phyloP scores from a whole-genome alignment of 1,139 yeast genomes.

The Candida glucosophila region DNA sequence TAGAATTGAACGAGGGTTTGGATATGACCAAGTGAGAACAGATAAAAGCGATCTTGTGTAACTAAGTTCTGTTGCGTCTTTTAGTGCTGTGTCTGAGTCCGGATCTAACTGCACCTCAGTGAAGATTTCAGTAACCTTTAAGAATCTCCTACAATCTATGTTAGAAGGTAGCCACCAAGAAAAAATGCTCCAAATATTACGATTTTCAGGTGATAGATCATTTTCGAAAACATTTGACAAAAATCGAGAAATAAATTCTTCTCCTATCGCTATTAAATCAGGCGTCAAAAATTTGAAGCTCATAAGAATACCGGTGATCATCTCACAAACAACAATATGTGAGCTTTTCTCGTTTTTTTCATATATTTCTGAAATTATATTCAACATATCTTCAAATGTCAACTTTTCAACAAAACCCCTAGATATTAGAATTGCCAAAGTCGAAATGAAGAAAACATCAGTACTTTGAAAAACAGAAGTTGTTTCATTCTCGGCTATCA shows the following conservation, averaged over 20 bases:
- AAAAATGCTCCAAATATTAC: slow-evolving; percentile 69
- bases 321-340: slow-evolving; percentile 55
- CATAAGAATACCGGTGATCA: slow-evolving; percentile 49
- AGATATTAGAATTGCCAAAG: slow-evolving; percentile 37
- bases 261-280: slow-evolving; percentile 26
- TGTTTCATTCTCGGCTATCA: slow-evolving; percentile 60
- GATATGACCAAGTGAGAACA: slow-evolving; percentile 51
- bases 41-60: slow-evolving; percentile 50
- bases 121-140: slow-evolving; percentile 41
- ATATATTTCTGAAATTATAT: slow-evolving; percentile 42
- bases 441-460: slow-evolving; percentile 45
- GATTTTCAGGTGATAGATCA: slow-evolving; percentile 70
- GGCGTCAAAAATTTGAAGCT: slow-evolving; percentile 32
- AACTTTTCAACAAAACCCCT: slow-evolving; percentile 28
- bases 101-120: slow-evolving; percentile 41
- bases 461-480: slow-evolving; percentile 53
- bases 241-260: too few species aligned
- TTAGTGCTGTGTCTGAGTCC: slow-evolving; percentile 58
- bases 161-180: slow-evolving; percentile 68
- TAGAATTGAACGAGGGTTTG: slow-evolving; percentile 40
- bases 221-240: slow-evolving; percentile 40
- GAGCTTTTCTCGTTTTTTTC: slow-evolving; percentile 55
- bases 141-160: slow-evolving; percentile 60
- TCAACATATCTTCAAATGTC: slow-evolving; percentile 38
- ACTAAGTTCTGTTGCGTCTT: slow-evolving; percentile 54